Base-by-base conservation (phyloP, 768 basidiomycete genomes). In the Suillus discolor region DNA sequence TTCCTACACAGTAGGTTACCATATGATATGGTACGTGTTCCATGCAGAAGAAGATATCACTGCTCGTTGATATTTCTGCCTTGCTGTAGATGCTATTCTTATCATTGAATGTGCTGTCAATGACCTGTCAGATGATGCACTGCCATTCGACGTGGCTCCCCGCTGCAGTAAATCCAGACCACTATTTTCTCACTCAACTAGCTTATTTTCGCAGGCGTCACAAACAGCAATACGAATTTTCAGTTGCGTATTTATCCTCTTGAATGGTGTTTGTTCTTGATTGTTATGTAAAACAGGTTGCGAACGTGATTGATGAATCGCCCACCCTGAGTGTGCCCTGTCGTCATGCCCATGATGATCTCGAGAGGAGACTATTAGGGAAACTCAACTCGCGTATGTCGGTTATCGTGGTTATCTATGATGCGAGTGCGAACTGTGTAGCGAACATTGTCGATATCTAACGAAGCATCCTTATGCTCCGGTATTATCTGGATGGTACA, bases 401-500 rank as follows among this genome's bases (percentile, higher is more conserved):
- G 3, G 54, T 67, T 12, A 23, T 67, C 34, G 44, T 67, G 36
- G 36, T 65, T 38, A 67, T 65, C 7, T 67, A 65, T 25, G 57
- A 55, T n/a, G 62, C 61, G 55, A 63, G 62, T 23, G 2, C 39
- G 15, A 57, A 11, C 13, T 38, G 34, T 13, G 3, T 25, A 8
- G 59, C 54, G 5, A 45, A 20, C 51, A 9, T 7, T 61, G 1
- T 38, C 34, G 2, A 15, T 23, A 23, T 23, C 5, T 49, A 23
- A 15, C 59, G 67, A 71, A 71, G 75, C 70, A 55, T 71, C 69
- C 47, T 74, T 72, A 60, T 72, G 65, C 57, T 72, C 73, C 42
- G 71, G 73, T 13, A 72, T 77, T 25, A 51, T 28, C 25, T 28
- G 72, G 75, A 44, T 82, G 80, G 80, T 83, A 81, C 69, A 78